Base-by-base conservation (phyloP, 441 rosid genomes). In the Brassica balearica region DNA sequence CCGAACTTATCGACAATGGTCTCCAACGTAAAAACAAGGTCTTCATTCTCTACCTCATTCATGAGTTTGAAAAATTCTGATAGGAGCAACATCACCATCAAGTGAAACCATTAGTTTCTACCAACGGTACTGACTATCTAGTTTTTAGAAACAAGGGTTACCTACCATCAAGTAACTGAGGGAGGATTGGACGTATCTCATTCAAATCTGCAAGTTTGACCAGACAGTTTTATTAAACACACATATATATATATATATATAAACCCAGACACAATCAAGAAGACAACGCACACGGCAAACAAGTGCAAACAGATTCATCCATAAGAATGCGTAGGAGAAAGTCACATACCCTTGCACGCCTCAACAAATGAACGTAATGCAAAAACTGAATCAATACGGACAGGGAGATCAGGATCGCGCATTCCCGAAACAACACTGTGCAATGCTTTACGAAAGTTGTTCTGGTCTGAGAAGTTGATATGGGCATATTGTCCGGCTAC, bases 31-130 rank as follows among this genome's bases (percentile, higher is more conserved):
- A 91, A 96, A 63, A 96, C 99, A 75, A 96, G 90, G 79, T 96
- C 98, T 86, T 96, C 99, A 80, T 96, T 96, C 86, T 96, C 99
- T 59, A 96, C 98, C 85, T 96, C 98, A 84, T 96, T 91, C 98
- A 96, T 96, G 56, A 96, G 95, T 83, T 92, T 96, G 82, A 96
- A 96, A 81, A 96, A 91, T 85, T 96, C 99, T 96, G 88, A 79
- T 80, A 56, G 23, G 61, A 73, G 75, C 71, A 71, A 5, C 6
- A 20, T 46, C 10, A 73, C 71, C 51, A 77, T 23, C 32, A 43
- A 27, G 55, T 41, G 25, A 58, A 63, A 10, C 12, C 46, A 68
- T 68, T 68, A 77, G 67, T 71, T 62, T 48, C 38, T 51, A 20
- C 23, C 25, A 27, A 51, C 8, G 4, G 36, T 43, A 46, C 56